Conservation (phyloP, 495 filamentous ascomycete genomes). For the Aspergillus taichungensis region DNA sequence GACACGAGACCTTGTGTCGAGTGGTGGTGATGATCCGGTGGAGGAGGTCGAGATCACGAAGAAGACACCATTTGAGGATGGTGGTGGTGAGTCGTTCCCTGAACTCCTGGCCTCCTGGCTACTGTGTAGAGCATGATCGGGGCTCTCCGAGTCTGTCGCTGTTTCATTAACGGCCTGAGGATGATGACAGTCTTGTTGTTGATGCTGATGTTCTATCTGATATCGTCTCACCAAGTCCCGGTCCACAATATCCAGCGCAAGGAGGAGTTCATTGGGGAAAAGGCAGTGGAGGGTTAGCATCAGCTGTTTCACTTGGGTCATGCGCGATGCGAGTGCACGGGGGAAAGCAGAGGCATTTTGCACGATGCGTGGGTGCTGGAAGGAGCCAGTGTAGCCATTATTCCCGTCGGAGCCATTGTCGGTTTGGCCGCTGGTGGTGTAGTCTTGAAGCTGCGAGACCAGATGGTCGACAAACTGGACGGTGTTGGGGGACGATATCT, state of each 20-base stretch:
- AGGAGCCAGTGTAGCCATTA: neutral
- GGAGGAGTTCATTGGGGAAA: conserved; percentile 50
- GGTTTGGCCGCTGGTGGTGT: neutral
- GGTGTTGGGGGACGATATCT: neutral
- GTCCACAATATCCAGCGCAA: conserved; percentile 77
- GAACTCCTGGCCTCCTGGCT: neutral
- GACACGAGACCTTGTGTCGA: conserved; percentile 7
- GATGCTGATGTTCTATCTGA: neutral
- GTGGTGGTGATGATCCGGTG: conserved; percentile 21
- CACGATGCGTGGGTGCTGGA: conserved; percentile 2
- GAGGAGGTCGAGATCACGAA: conserved; percentile 39
- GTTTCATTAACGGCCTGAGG: too few relatives aligned
- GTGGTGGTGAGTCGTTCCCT: conserved; percentile 1
- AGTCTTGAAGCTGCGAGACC: conserved; percentile 15
- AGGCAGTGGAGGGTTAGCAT: conserved; percentile 47
- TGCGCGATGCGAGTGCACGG: conserved; percentile 12
- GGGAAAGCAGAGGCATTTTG: conserved; percentile 14
- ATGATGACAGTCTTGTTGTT: neutral
- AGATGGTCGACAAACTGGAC: conserved; percentile 22
- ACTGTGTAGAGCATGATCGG: too few relatives aligned
- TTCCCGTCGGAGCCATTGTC: neutral
- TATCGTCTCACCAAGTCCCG: conserved; percentile 52
- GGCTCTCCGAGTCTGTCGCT: too few relatives aligned
- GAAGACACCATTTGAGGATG: conserved; percentile 18
- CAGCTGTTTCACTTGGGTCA: conserved; percentile 26